These are phyloP conservation scores for Dryadomyces quercus-mongolicae DNA, from an alignment of 2,329 filamentous ascomycete genomes.

Conservation along the genomic window DNA sequence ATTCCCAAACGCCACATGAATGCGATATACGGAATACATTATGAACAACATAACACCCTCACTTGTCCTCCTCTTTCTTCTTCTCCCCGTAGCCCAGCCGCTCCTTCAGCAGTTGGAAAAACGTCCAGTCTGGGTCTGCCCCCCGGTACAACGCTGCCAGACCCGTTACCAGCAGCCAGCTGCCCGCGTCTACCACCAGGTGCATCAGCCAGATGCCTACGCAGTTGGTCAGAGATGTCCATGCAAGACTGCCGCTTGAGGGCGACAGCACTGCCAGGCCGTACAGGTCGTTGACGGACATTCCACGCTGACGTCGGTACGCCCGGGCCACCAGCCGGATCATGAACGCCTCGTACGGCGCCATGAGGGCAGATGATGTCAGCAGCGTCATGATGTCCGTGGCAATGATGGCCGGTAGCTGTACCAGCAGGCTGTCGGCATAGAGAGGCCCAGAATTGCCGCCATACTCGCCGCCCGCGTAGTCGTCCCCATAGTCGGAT, in stretches of 20 bases:
- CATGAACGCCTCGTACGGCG: slow-evolving; percentile 34
- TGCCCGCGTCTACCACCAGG: slow-evolving; percentile 28
- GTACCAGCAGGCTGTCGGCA: slow-evolving; percentile 33
- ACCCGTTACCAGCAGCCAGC: slow-evolving; percentile 31
- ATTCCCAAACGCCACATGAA: no score
- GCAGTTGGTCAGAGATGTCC: slow-evolving; percentile 31
- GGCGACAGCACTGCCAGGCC: slow-evolving; percentile 20
- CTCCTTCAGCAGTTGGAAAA: slow-evolving; percentile 11
- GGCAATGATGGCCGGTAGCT: slow-evolving; percentile 34
- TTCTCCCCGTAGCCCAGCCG: slow-evolving; percentile 13
- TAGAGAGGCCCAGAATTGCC: slow-evolving; percentile 7
- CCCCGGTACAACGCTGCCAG: slow-evolving; percentile 14
- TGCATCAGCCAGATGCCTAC: slow-evolving; percentile 32
- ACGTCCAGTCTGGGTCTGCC: slow-evolving; percentile 6
- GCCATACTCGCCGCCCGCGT: not conserved
- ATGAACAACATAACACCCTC: not conserved
- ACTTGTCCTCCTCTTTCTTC: not conserved
- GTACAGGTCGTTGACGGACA: slow-evolving; percentile 27
- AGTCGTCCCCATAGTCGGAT: not conserved
- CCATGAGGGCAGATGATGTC: slow-evolving; percentile 27
- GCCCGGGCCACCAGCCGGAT: slow-evolving; percentile 31
- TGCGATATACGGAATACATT: not conserved
- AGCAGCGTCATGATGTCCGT: slow-evolving; percentile 34
- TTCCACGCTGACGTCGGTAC: slow-evolving; percentile 25
- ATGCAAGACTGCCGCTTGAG: slow-evolving; percentile 18